Percentiles rank a stretch among this genome's conserved stretches.
phyloP scores from a whole-genome alignment of 768 basidiomycete species.

The Pleurotus tuoliensis region DNA sequence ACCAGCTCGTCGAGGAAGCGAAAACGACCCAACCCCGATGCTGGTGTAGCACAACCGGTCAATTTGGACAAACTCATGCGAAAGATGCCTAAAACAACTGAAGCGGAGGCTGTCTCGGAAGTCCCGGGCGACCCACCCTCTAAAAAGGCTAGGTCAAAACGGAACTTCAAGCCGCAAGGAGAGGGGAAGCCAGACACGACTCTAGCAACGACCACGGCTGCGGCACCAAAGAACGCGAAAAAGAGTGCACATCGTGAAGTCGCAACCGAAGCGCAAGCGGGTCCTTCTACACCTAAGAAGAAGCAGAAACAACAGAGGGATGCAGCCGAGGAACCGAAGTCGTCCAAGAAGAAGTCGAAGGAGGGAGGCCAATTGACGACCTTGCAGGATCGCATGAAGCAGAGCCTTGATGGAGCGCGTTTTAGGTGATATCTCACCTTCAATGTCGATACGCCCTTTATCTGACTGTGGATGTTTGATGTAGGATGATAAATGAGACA shows the following conservation, averaged over 20 bases:
- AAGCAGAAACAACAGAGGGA: slow-evolving; percentile 13
- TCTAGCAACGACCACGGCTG: too few species aligned
- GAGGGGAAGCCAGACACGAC: too few species aligned
- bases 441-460: not conserved
- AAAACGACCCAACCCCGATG: slow-evolving; percentile 31
- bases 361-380: slow-evolving; percentile 45
- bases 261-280: not conserved
- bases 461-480: not conserved
- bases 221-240: not conserved
- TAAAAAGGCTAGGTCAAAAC: too few species aligned
- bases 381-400: slow-evolving; percentile 75
- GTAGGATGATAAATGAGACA: slow-evolving; percentile 86
- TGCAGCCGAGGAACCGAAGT: slow-evolving; percentile 1
- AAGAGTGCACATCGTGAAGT: not conserved
- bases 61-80: slow-evolving; percentile 29
- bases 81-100: slow-evolving; percentile 11
- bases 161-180: too few species aligned
- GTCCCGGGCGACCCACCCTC: not conserved
- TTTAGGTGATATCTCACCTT: slow-evolving; percentile 62
- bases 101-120: not conserved
- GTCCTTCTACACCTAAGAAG: slow-evolving; percentile 14
- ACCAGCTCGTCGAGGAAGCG: slow-evolving; percentile 47
- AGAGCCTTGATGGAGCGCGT: slow-evolving; percentile 79
- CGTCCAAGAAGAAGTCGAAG: not conserved
- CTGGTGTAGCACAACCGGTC: slow-evolving; percentile 8